phyloP scores from a whole-genome alignment of 2,329 filamentous ascomycete species.

The Colletotrichum agaves region DNA sequence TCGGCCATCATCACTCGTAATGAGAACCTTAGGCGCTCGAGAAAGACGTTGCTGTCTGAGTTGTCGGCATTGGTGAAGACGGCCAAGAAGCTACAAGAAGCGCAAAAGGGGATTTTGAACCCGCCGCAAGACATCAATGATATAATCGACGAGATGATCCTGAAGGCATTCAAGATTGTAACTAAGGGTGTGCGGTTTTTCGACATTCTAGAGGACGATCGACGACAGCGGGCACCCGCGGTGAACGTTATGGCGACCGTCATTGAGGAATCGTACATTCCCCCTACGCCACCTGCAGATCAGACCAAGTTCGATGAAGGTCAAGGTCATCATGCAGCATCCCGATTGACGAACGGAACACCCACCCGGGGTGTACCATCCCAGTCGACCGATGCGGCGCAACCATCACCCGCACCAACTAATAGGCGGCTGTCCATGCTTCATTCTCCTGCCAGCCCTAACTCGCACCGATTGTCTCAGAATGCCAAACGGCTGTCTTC shows the following conservation, averaged over 20 bases:
- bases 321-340: constrained; percentile 52
- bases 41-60: constrained; percentile 90
- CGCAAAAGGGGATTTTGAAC: constrained; percentile 62
- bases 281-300: constrained; percentile 73
- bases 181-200: constrained; percentile 89
- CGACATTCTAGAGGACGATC: constrained; percentile 81
- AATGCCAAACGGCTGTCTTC: constrained; percentile 61
- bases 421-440: constrained; percentile 61
- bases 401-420: constrained; percentile 48
- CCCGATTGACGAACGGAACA: constrained; percentile 49
- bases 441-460: constrained; percentile 45
- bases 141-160: constrained; percentile 90
- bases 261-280: constrained; percentile 66
- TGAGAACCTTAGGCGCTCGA: constrained; percentile 79
- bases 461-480: constrained; percentile 51
- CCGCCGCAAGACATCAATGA: constrained; percentile 72
- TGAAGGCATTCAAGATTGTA: constrained; percentile 95
- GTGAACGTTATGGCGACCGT: constrained; percentile 71
- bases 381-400: constrained; percentile 50
- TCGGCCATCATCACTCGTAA: constrained; percentile 78
- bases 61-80: constrained; percentile 90
- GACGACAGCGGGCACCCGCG: constrained; percentile 59
- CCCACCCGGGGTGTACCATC: constrained; percentile 48
- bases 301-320: constrained; percentile 59
- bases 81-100: constrained; percentile 85